Base-by-base conservation (phyloP, 2,329 filamentous ascomycete species). In the Calonectria hongkongensis region DNA sequence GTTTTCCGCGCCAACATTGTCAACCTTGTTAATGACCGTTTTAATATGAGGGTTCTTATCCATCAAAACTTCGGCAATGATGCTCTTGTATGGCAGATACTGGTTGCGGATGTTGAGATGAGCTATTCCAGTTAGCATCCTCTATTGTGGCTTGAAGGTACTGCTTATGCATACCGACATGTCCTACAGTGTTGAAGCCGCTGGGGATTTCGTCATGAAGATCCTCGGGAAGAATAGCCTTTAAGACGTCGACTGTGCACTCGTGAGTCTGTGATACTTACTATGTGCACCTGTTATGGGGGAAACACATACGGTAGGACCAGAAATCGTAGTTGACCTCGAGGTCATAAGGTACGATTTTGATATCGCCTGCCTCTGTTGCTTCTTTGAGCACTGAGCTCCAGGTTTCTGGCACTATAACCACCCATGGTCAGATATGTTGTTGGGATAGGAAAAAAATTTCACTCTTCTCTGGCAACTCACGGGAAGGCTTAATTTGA, bases 11-110 rank as follows among this genome's bases (percentile, higher is more conserved):
- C 97, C 97, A 10, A 99, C 96, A 73, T 95, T 93, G 84, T 98
- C 94, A 51, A 93, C 90, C 85, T 99, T 99, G 89, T 98, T 98
- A 86, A 99, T 98, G 77, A 99, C 96, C 0, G 97, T 99, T 72
- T 88, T 89, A 73, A 98, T 91, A 56, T 86, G 87, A 12, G 92
- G 89, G 84, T 98, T 98, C 86, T 99, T 99, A 86, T 98, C 97
- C 66, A 95, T 86, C 25, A 99, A 87, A 3, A 98, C 92, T 79
- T 96, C 88, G 0, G 94, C 97, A 63, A 98, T 96, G 50, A 98
- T 83, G 76, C 93, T 84, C 84, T 97, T 98, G 87, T 97, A 98
- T 0, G 94, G 95, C 13, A 95, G 86, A 81, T 95, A 98, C 75
- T 92, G 90, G 25, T 94, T 92, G 64, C 95, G 92, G 39, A 99